These are phyloP conservation scores for Elaeis guineensis DNA, from an alignment of 176 grass and related monocot genomes.

Conservation along the genomic window DNA sequence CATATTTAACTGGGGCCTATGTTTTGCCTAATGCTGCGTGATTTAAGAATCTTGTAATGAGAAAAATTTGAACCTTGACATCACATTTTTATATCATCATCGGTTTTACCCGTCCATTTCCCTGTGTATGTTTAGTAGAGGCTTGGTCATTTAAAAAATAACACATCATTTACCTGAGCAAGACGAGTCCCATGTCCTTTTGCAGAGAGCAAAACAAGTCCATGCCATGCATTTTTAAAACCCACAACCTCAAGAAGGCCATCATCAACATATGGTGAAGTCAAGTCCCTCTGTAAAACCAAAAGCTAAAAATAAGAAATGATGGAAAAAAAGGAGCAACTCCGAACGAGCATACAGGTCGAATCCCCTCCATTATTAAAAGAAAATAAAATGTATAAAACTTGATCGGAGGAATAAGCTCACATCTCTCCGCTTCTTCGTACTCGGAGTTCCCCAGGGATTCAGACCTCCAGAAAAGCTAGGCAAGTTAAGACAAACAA, in stretches of 20 bases:
- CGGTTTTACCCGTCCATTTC: no score
- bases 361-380: no score
- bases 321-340: not conserved
- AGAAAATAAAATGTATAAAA: not conserved
- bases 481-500: constrained; percentile 92
- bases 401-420: constrained; percentile 14
- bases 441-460: constrained; percentile 89
- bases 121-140: no score
- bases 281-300: constrained; percentile 68
- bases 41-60: no score
- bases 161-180: constrained; percentile 53
- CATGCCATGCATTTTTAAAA: constrained; percentile 98
- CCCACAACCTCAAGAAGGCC: constrained; percentile 92
- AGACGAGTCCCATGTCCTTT: constrained; percentile 94
- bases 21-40: no score
- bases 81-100: no score
- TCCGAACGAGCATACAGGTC: no score
- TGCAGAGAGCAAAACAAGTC: constrained; percentile 70
- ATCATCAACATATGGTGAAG: constrained; percentile 86
- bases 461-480: constrained; percentile 98
- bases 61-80: no score
- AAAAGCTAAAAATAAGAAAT: not conserved
- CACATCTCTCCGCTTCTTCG: constrained; percentile 80
- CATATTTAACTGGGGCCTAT: no score
- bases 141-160: not conserved